Base-by-base conservation (phyloP, 345 rosid genomes). In the Dipteronia dyeriana region DNA sequence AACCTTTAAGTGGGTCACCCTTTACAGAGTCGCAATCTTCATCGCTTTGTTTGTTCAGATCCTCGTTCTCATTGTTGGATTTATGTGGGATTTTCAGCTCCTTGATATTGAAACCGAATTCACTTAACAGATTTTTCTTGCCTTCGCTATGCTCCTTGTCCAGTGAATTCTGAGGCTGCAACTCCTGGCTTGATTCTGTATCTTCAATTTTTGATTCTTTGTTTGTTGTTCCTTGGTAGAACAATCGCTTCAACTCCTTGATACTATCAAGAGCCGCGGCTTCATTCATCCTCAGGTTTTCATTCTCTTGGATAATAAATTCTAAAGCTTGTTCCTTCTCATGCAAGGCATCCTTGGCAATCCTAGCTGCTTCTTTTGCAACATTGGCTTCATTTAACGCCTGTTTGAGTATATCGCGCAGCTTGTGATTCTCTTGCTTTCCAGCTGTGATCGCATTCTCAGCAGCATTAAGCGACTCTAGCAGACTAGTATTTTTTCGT, bases 321-420 rank as follows among this genome's bases (percentile, higher is more conserved):
- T 85, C 70, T 70, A 94, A 6, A 1, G 95, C 93, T 11, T 88
- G 89, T 31, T 96, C 97, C 73, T 90, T 96, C 25, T 87, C 89
- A 6, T 84, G 77, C 47, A 90, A 60, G 39, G 77, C 56, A 54
- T 92, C 98, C 76, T 92, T 88, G 74, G 97, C 98, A 2, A 92
- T 88, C 60, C 78, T 88, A 0, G 94, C 94, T 1, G 98, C 98
- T 81, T 89, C 99, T 85, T 92, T 96, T 0, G 99, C 95, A 2
- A 85, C 92, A 71, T 84, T 96, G 13, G 99, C 92, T 81, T 96
- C 99, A 20, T 85, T 96, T 0, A 96, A 75, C 0, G 99, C 99
- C 43, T 94, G 97, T 66, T 96, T 96, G 26, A 96, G 89, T 51
- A 91, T 91, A 79, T 94, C 97, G 8, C 97, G 80, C 60, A 96